A percentile compares a stretch with the other conserved stretches of the same genome.
Evolutionary conservation across 495 filamentous ascomycete genomes (phyloP).

Genomic region (Podospora bellae-mahoneyi): DNA sequence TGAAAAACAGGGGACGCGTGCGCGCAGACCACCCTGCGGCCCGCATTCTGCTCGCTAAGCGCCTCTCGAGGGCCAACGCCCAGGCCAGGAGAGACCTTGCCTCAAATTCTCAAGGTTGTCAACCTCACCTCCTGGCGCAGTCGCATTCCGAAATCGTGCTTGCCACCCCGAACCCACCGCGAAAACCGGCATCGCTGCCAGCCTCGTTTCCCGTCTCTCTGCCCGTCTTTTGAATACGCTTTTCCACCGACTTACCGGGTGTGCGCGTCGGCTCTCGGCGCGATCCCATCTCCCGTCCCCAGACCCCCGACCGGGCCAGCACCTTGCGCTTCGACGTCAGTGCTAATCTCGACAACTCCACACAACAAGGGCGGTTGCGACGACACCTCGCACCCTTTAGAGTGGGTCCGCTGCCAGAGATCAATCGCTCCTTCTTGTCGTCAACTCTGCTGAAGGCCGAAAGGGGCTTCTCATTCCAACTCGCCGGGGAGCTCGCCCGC

Average conservation of each 20-base stretch:
- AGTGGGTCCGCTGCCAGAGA: slow-evolving; percentile 13
- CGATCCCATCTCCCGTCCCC: slow-evolving; percentile 8
- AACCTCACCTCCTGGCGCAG: slow-evolving; percentile 19
- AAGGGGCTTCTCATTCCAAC: slow-evolving; percentile 18
- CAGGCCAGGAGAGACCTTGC: slow-evolving; percentile 10
- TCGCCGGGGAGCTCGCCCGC: slow-evolving; percentile 15
- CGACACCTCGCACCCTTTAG: slow-evolving; percentile 12
- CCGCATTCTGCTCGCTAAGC: slow-evolving; percentile 16
- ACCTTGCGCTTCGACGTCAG: slow-evolving; percentile 23
- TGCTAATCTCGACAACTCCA: slow-evolving; percentile 21
- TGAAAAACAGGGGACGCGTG: slow-evolving; percentile 9
- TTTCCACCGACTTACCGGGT: neutral
- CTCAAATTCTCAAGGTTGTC: slow-evolving; percentile 21
- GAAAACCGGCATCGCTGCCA: slow-evolving; percentile 11
- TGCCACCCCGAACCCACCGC: slow-evolving; percentile 17
- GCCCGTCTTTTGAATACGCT: slow-evolving; percentile 6
- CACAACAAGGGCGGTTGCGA: slow-evolving; percentile 20
- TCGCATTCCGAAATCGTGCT: slow-evolving; percentile 18
- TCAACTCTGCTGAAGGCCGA: slow-evolving; percentile 10
- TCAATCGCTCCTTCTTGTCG: slow-evolving; percentile 15
- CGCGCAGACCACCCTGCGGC: slow-evolving; percentile 18
- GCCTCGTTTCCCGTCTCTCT: slow-evolving; percentile 7
- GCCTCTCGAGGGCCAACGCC: slow-evolving; percentile 15
- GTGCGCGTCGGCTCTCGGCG: slow-evolving; percentile 5
- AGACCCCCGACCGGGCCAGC: slow-evolving; percentile 17